Evolutionary conservation across 352 stramenopile species (phyloP).

Genomic region (Elongisporangium undulatum): DNA sequence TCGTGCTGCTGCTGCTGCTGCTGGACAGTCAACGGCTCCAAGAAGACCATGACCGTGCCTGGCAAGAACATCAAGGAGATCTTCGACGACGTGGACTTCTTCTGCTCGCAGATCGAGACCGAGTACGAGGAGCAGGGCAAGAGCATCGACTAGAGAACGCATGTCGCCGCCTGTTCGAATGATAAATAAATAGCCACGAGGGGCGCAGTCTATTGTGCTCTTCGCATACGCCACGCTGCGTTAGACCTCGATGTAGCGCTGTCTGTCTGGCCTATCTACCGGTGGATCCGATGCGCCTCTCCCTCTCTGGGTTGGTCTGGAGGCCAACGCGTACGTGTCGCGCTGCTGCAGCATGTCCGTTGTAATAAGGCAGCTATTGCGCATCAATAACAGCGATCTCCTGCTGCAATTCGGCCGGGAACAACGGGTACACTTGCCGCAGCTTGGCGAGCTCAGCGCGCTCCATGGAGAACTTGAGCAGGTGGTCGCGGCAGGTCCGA

Average conservation of each 20-base stretch:
- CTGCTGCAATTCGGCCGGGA: conserved; percentile 33
- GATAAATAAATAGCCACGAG: neutral
- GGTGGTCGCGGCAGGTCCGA: conserved; percentile 39
- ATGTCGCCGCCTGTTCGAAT: neutral
- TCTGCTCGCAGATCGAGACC: conserved; percentile 84
- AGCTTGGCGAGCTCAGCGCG: conserved; percentile 38
- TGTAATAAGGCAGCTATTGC: conserved; percentile 20
- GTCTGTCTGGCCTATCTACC: no score
- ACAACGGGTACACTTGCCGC: conserved; percentile 25
- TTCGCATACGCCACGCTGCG: neutral
- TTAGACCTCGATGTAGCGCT: neutral
- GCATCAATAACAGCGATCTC: conserved; percentile 55
- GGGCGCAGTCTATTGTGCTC: neutral
- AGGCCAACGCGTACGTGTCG: no score
- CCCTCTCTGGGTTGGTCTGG: neutral
- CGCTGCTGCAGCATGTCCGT: no score
- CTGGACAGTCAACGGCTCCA: conserved; percentile 65
- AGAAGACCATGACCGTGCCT: conserved; percentile 63
- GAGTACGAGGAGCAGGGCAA: conserved; percentile 83
- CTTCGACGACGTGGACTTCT: conserved; percentile 80
- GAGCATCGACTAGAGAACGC: conserved; percentile 62
- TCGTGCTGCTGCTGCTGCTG: conserved; percentile 3
- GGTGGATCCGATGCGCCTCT: neutral
- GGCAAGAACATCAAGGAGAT: conserved; percentile 79
- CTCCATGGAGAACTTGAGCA: conserved; percentile 50